phyloP scores from a whole-genome alignment of 176 grass and related monocot genomes.

The Panicum miliaceum region DNA sequence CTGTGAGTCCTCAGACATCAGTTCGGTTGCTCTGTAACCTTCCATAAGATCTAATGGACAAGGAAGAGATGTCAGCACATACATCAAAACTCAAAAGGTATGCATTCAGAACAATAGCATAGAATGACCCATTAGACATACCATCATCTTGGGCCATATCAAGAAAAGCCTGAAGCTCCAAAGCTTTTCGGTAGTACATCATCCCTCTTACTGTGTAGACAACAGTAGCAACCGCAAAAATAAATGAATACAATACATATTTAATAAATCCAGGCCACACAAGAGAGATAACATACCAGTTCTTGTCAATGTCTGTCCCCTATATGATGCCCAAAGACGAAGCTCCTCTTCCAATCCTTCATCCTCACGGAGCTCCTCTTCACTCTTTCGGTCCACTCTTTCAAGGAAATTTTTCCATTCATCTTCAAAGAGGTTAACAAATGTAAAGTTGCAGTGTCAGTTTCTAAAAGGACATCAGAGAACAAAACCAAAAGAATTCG shows the following conservation, averaged over 20 bases:
- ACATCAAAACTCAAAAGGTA: constrained; percentile 20
- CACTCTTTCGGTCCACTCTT: constrained; percentile 54
- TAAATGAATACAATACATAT: neutral
- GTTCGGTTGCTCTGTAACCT: constrained; percentile 81
- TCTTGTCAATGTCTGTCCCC: constrained; percentile 93
- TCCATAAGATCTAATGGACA: constrained; percentile 81
- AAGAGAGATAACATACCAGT: constrained; percentile 57
- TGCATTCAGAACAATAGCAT: constrained; percentile 27
- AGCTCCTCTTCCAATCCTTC: constrained; percentile 83
- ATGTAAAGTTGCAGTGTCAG: constrained; percentile 2
- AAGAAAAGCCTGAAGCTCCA: constrained; percentile 96
- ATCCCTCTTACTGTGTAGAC: constrained; percentile 85
- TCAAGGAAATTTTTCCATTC: constrained; percentile 96
- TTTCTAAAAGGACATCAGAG: constrained; percentile 20
- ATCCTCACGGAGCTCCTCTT: constrained; percentile 68
- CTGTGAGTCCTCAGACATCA: constrained; percentile 72
- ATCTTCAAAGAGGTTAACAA: constrained; percentile 54
- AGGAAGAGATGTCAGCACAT: constrained; percentile 23
- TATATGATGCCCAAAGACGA: constrained; percentile 92
- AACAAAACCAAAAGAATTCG: neutral
- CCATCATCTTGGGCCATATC: constrained; percentile 93
- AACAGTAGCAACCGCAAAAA: constrained; percentile 19
- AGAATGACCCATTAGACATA: constrained; percentile 43
- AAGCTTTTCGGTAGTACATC: constrained; percentile 99
- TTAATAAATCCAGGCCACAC: neutral